Conservation (phyloP, 805 yeast species). For the Nakazawaea populi region DNA sequence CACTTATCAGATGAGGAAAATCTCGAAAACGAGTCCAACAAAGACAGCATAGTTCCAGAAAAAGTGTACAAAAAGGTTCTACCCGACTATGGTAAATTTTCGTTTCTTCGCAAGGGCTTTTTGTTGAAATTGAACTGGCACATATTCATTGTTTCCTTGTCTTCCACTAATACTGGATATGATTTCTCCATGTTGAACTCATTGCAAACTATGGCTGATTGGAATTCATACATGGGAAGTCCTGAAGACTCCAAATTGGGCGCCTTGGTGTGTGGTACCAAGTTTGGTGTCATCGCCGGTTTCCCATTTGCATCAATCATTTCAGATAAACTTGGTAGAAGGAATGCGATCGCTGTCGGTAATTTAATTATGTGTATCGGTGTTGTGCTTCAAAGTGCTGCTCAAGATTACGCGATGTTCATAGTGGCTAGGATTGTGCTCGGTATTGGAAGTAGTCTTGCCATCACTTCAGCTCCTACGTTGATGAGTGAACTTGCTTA, state of each 20-base stretch:
- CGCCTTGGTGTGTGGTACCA: conserved; percentile 33
- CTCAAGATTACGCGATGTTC: conserved; percentile 28
- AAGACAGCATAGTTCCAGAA: background rate
- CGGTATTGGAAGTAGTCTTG: conserved; percentile 40
- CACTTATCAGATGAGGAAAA: too few relatives aligned
- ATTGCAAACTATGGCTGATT: conserved; percentile 36
- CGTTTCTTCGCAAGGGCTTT: conserved; percentile 2
- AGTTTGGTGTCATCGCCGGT: conserved; percentile 27
- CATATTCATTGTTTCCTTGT: conserved; percentile 34
- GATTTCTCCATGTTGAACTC: conserved; percentile 46
- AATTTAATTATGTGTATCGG: conserved; percentile 48
- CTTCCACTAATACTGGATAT: conserved; percentile 38
- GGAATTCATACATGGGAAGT: conserved; percentile 33
- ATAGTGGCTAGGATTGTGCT: conserved; percentile 39
- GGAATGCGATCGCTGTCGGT: conserved; percentile 48
- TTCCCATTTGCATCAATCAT: conserved; percentile 1
- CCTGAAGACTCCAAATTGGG: conserved; percentile 35
- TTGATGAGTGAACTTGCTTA: conserved; percentile 44
- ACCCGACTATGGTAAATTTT: conserved; percentile 7
- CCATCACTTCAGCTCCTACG: conserved; percentile 39
- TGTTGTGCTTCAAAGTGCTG: conserved; percentile 45
- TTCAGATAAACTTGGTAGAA: conserved; percentile 51
- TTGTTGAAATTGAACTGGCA: conserved; percentile 30
- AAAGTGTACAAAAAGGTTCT: background rate
- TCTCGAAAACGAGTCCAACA: background rate